Base-by-base conservation (phyloP, 495 filamentous ascomycete genomes). In the Tuber brumale region DNA sequence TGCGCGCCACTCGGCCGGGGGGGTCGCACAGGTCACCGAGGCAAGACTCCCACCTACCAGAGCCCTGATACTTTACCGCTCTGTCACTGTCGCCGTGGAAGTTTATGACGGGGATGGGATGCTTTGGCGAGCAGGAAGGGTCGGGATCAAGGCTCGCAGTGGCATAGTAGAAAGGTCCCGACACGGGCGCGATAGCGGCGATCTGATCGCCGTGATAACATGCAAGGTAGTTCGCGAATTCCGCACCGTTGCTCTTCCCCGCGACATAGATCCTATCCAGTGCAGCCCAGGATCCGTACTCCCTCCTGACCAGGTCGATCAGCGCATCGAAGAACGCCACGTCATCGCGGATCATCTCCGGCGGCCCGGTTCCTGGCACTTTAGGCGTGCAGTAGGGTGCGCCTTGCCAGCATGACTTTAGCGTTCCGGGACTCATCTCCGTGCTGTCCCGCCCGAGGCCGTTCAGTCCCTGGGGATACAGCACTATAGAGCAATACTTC, bases 201-300 rank as follows among this genome's bases (percentile, higher is more conserved):
- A 71, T 71, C 70, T 10, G 23, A 4, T 44, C 43, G 7, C 70
- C 27, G 39, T 41, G 39, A 21, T 71, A 41, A 35, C 70, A 71
- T 0, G 70, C 70, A 14, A 71, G 70, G 37, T 71, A 71, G 31
- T 71, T 44, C 18, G 70, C 43, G 35, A 71, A 71, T n/a, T 71
- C 39, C 12, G 35, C 35, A 14, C 70, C 70, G 27, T 71, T 71
- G 70, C 70, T 71, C 35, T 71, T 71, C 5, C 70, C 70, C 10
- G 70, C n/a, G 5, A 44, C 35, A 14, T 44, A 71, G 27, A 71
- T 31, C 70, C 70, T 35, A n/a, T 71, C 35, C 23, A 71, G 14
- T 14, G 27, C 70, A 44, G 39, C 70, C 70, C 27, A n/a, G 39
- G 27, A 19, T 18, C 43, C 37, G 4, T 41, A 45, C 35, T 45